A percentile compares a stretch with the other conserved stretches of the same genome.
These are phyloP conservation scores for Leishmania amazonensis DNA, from an alignment of 208 protist species.

Conservation along the genomic window DNA sequence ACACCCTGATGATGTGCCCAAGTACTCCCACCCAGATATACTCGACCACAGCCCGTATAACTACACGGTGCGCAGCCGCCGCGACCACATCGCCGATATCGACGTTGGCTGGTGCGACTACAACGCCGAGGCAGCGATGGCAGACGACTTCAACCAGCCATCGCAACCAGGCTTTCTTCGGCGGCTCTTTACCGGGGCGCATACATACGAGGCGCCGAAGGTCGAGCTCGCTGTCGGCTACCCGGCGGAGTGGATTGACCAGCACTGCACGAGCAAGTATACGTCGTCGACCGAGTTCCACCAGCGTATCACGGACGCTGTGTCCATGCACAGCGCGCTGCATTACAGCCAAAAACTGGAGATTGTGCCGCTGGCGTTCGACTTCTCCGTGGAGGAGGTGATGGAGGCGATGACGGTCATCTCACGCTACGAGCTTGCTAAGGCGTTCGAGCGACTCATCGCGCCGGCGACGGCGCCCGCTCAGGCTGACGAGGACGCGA, in stretches of 20 bases:
- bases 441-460: constrained; percentile 63
- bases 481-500: neutral
- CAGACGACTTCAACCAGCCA: constrained; percentile 38
- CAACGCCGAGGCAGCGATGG: constrained; percentile 45
- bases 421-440: constrained; percentile 71
- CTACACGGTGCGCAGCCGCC: constrained; percentile 53
- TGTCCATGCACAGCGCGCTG: constrained; percentile 63
- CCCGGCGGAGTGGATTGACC: constrained; percentile 85
- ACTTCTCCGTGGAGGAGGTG: constrained; percentile 75
- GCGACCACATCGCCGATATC: constrained; percentile 57
- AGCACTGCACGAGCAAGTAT: constrained; percentile 55
- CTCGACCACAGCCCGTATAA: constrained; percentile 57
- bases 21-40: constrained; percentile 43
- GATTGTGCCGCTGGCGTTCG: constrained; percentile 80
- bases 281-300: constrained; percentile 70
- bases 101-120: constrained; percentile 79
- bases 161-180: constrained; percentile 31
- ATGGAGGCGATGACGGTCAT: constrained; percentile 68
- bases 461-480: constrained; percentile 9
- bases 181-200: constrained; percentile 29
- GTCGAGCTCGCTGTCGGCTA: constrained; percentile 86
- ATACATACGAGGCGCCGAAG: constrained; percentile 39
- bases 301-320: constrained; percentile 58
- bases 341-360: constrained; percentile 76
- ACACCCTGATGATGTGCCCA: constrained; percentile 28